Base-by-base conservation (phyloP, 2,329 filamentous ascomycete species). In the Curvularia spicifera region DNA sequence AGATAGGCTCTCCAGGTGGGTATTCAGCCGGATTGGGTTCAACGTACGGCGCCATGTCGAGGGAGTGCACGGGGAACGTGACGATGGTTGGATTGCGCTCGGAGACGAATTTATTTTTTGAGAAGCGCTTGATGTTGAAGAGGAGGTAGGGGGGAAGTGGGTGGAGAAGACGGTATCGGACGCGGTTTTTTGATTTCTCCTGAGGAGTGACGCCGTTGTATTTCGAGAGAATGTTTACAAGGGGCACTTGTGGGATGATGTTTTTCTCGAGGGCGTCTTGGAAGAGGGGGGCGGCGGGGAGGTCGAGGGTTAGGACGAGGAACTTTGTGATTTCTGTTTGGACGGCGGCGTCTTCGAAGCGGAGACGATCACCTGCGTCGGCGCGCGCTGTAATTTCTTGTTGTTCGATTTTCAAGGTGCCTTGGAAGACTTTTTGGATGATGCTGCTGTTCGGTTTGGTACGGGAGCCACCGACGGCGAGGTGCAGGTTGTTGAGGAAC, bases 21-120 rank as follows among this genome's bases (percentile, higher is more conserved):
- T 89, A 87, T 37, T 89, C 74, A 5, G 83, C 78, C 0, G 91
- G 90, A 71, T 93, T 91, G 0, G 94, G 93, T 79, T 98, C 92
- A 12, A 97, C 92, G 71, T 95, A 98, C 0, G 93, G 93, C 5
- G 88, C 85, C 82, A 97, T 89, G 75, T 99, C 93, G 8, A 99
- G 86, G 42, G 89, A 87, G 72, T 89, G 85, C 4, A 91, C 89
- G 64, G 94, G 91, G 77, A 98, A 99, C 0, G 94, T 98, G 63
- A 99, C 95, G 71, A 99, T 99, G 9, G 95, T 99, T 0, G 94
- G 95, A 76, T 99, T 99, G 50, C 95, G 90, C 79, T 98, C 94
- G 2, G 90, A 87, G 20, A 99, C 91, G 73, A 99, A 99, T 76
- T 97, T 97, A 82, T 99, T 99, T 66, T 90, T 89, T 67, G 89